phyloP scores from a whole-genome alignment of 495 filamentous ascomycete species.

The Xylaria flabelliformis region DNA sequence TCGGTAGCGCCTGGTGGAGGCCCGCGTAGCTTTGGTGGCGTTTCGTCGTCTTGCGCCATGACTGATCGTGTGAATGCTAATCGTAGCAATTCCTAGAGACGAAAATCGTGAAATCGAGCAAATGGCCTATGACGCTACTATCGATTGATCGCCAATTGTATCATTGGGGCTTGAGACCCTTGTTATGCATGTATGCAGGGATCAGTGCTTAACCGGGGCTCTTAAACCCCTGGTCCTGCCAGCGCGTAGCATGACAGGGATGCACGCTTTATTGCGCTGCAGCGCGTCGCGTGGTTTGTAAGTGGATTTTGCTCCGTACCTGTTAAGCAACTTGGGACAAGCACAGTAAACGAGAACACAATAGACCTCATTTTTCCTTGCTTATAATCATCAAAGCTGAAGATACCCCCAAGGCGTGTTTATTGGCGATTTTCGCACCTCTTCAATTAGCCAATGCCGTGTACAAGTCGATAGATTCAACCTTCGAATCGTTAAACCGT shows the following conservation, averaged over 20 bases:
- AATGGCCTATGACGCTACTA: constrained; percentile 24
- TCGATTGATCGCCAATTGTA: not conserved
- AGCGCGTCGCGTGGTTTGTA: constrained; percentile 31
- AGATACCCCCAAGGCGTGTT: constrained; percentile 4
- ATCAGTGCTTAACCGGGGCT: constrained; percentile 6
- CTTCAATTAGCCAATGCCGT: constrained; percentile 28
- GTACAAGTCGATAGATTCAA: not conserved
- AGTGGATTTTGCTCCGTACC: constrained; percentile 19
- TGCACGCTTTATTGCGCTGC: constrained; percentile 11
- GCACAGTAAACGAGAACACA: not conserved
- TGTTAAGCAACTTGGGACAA: not conserved
- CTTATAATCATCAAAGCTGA: not conserved
- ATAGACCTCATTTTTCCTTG: not conserved
- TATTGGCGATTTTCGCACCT: constrained; percentile 10
- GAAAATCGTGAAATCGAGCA: constrained; percentile 18
- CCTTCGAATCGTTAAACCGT: constrained; percentile 17
- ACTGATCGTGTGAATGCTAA: constrained; percentile 13
- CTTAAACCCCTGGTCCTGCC: constrained; percentile 22
- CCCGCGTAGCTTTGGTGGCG: constrained; percentile 36
- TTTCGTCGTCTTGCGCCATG: constrained; percentile 41
- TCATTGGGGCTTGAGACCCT: not conserved
- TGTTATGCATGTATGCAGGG: constrained; percentile 19
- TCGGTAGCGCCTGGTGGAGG: constrained; percentile 46
- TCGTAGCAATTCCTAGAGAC: not conserved
- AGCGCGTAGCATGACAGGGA: constrained; percentile 22